Percentiles rank a stretch among this genome's conserved stretches.
Evolutionary conservation across 116 monocot species (phyloP).

Genomic region (Zostera marina): DNA sequence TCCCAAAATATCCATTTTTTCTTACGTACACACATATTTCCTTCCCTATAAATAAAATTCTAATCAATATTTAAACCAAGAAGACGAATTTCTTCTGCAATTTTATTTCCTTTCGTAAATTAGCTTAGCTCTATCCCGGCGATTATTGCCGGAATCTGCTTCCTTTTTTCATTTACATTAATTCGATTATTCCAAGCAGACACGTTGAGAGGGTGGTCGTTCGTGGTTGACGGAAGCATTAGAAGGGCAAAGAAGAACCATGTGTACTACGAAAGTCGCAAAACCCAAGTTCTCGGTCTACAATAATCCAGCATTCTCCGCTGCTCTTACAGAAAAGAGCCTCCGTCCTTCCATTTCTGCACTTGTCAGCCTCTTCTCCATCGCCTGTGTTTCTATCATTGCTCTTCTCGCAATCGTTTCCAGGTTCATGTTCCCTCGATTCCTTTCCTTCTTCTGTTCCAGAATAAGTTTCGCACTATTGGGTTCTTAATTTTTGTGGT

Average conservation of each 20-base stretch:
- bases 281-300: slow-evolving; percentile 23
- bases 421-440: slow-evolving; percentile 7
- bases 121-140: too few species aligned
- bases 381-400: slow-evolving; percentile 5
- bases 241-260: slow-evolving; percentile 2
- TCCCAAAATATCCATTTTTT: too few species aligned
- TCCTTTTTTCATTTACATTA: too few species aligned
- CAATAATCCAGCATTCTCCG: slow-evolving; percentile 21
- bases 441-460: background rate
- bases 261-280: background rate
- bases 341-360: slow-evolving; percentile 11
- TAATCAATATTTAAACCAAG: too few species aligned
- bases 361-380: slow-evolving; percentile 2
- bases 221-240: background rate
- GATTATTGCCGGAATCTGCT: too few species aligned
- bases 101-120: too few species aligned
- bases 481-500: background rate
- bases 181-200: too few species aligned
- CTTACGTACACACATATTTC: too few species aligned
- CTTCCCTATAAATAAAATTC: too few species aligned
- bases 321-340: slow-evolving; percentile 18
- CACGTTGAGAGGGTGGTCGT: too few species aligned
- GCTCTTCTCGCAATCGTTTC: slow-evolving; percentile 5
- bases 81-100: too few species aligned
- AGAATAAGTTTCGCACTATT: background rate